Evolutionary conservation across 2,329 filamentous ascomycete species (phyloP).

Genomic region (Byssoonygena ceratinophila): DNA sequence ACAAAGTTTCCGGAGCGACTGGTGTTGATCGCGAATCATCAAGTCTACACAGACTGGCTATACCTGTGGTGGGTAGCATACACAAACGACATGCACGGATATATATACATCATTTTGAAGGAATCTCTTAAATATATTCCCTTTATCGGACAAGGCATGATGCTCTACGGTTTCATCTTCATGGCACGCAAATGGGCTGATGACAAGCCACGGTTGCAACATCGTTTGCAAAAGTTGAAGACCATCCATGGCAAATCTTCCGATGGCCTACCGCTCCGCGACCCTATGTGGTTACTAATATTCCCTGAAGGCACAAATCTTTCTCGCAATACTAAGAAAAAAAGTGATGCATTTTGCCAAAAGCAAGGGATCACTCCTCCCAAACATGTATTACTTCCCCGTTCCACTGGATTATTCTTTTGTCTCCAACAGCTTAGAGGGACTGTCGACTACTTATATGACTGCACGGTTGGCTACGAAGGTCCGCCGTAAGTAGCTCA

Average conservation of each 20-base stretch:
- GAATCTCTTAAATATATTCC: conserved; percentile 55
- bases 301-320: conserved; percentile 57
- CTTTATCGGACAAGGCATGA: conserved; percentile 51
- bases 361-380: conserved; percentile 49
- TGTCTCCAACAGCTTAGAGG: conserved; percentile 49
- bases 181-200: conserved; percentile 52
- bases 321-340: conserved; percentile 45
- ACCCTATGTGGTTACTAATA: conserved; percentile 58
- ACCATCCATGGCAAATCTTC: conserved; percentile 41
- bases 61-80: conserved; percentile 60
- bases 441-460: conserved; percentile 55
- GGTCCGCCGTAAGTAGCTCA: conserved; percentile 64
- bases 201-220: conserved; percentile 50
- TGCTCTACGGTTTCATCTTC: conserved; percentile 58
- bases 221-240: conserved; percentile 48
- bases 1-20: conserved; percentile 52
- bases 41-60: conserved; percentile 60
- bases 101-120: conserved; percentile 57
- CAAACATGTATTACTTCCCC: conserved; percentile 50
- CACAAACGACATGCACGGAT: conserved; percentile 54
- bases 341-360: conserved; percentile 47
- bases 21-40: conserved; percentile 55
- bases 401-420: conserved; percentile 52
- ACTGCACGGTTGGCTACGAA: conserved; percentile 90
- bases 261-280: conserved; percentile 36